phyloP scores from a whole-genome alignment of 73 alveolate genomes.

The Paramecium sonneborni region DNA sequence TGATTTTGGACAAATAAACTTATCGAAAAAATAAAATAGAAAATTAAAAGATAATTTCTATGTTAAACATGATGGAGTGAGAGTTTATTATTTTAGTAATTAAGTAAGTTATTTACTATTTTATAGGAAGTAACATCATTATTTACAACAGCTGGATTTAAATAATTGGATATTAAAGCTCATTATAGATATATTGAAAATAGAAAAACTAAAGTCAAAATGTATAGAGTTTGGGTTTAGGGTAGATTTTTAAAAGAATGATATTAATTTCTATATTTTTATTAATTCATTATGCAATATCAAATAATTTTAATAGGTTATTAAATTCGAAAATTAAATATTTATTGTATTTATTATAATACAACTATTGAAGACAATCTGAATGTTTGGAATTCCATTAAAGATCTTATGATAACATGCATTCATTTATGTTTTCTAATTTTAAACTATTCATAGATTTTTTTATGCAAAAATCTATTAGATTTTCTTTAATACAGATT shows the following conservation, averaged over 20 bases:
- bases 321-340: neutral
- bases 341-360: neutral
- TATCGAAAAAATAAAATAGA: slow-evolving; percentile 84
- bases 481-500: neutral
- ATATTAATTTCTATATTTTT: slow-evolving; percentile 16
- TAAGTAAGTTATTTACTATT: slow-evolving; percentile 25
- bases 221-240: slow-evolving; percentile 87
- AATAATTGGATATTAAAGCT: slow-evolving; percentile 76
- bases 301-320: neutral
- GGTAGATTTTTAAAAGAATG: slow-evolving; percentile 29
- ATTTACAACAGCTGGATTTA: slow-evolving; percentile 84
- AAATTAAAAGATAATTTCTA: slow-evolving; percentile 91
- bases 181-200: slow-evolving; percentile 92
- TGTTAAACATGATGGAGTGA: slow-evolving; percentile 88
- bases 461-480: neutral
- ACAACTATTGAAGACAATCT: neutral
- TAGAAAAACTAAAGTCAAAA: slow-evolving; percentile 87
- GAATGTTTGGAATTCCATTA: slow-evolving; percentile 2
- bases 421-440: neutral
- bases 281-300: neutral
- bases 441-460: neutral
- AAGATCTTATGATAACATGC: neutral
- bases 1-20: slow-evolving; percentile 91
- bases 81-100: slow-evolving; percentile 87
- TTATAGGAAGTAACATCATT: slow-evolving; percentile 75